A percentile compares a stretch with the other conserved stretches of the same genome.
These are phyloP conservation scores for Phytophthora lateralis DNA, from an alignment of 352 stramenopile genomes.

Conservation along the genomic window DNA sequence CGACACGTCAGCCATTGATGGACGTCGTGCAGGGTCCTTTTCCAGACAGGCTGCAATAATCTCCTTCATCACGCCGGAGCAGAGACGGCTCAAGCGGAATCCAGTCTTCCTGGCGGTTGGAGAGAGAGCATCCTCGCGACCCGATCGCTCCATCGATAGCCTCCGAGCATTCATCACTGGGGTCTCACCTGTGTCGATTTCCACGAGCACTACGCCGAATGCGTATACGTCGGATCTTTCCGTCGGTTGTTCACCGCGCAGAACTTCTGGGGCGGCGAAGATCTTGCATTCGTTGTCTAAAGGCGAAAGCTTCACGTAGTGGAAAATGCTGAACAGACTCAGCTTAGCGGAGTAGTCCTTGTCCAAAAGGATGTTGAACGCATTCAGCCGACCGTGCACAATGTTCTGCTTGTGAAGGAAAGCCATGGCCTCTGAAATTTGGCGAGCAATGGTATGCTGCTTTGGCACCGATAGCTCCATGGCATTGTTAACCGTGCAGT, in stretches of 20 bases:
- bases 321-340: constrained; percentile 79
- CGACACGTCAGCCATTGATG: constrained; percentile 67
- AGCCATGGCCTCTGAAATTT: constrained; percentile 69
- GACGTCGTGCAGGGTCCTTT: constrained; percentile 50
- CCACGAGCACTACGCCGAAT: constrained; percentile 80
- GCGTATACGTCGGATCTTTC: constrained; percentile 78
- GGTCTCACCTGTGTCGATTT: constrained; percentile 74
- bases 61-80: constrained; percentile 69
- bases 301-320: constrained; percentile 76
- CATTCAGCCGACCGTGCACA: constrained; percentile 75
- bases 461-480: constrained; percentile 57
- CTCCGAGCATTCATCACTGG: constrained; percentile 65
- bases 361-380: constrained; percentile 83
- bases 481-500: constrained; percentile 48
- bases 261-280: constrained; percentile 74
- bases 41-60: constrained; percentile 69
- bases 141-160: constrained; percentile 39
- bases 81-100: constrained; percentile 59
- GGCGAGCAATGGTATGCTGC: constrained; percentile 68
- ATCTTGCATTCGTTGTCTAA: constrained; percentile 69
- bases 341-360: constrained; percentile 69
- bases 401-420: constrained; percentile 77
- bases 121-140: constrained; percentile 38
- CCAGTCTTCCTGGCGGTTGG: constrained; percentile 51
- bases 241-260: constrained; percentile 70